Evolutionary conservation across 345 rosid species (phyloP), one percentile per base, ranked within the genome.

Genomic region (Eutrema japonicum): DNA sequence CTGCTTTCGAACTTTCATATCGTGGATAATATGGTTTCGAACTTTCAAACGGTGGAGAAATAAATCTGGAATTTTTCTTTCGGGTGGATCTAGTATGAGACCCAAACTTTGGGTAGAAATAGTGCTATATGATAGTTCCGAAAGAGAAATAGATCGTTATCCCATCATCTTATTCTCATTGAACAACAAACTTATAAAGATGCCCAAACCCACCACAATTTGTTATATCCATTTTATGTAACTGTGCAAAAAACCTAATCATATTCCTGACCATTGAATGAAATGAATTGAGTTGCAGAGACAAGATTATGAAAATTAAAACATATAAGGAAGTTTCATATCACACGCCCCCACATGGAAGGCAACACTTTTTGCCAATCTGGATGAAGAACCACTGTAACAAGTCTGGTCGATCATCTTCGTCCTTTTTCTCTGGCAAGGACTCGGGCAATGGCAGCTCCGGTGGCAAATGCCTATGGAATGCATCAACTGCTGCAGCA

Each of bases 401-500:
- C 46, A 89, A 78, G 74, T 83, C 78, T 33, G 87, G 86, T 47
- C 36, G 46, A 40, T 81, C 86, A 3, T 83, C 89, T 11, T 80
- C 88, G 45, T 77, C 56, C n/a, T 50, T 72, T 43, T 71, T 43
- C 16, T 80, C 87, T 2, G 78, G 79, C 0, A 79, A 60, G 12
- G 82, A 62, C 13, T 47, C 33, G 0, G 86, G 84, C 64, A 87
- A 22, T 30, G 99, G 97, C 57, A 91, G 66, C 79, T 87, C 89
- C 0, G 66, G 60, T 36, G 99, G 99, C 35, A 95, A 83, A 79
- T 95, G 96, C 69, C 87, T 79, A 73, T 95, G 97, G 78, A 95
- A 95, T 40, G 94, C 96, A 70, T 88, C 85, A 30, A 95, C 96
- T 7, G 99, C 96, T 43, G 88, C 87, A 0, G 89, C 93, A 51